Conservation (phyloP, 2,329 filamentous ascomycete species). For the Helotiales sp. region DNA sequence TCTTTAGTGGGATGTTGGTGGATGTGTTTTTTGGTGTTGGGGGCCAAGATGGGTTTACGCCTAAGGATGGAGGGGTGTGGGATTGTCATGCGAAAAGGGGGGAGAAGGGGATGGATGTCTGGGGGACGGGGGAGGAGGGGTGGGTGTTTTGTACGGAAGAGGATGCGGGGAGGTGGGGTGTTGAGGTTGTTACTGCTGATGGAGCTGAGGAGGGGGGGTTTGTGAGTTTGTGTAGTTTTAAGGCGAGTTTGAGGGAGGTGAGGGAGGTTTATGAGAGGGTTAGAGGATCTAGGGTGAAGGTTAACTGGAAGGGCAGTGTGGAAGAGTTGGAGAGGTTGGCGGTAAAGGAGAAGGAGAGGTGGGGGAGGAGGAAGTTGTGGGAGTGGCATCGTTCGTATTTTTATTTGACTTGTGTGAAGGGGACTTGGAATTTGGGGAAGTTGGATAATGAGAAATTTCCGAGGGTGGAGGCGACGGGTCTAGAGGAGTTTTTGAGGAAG, state of each 20-base stretch:
- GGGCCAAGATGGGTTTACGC: neutral
- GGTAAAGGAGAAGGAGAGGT: neutral
- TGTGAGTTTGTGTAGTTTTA: neutral
- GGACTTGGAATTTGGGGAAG: neutral
- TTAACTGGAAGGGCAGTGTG: neutral
- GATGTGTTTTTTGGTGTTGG: neutral
- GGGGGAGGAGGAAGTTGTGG: neutral
- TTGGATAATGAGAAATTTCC: neutral
- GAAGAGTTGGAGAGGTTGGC: neutral
- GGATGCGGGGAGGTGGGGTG: neutral
- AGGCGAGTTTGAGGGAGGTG: neutral
- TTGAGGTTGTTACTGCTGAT: neutral
- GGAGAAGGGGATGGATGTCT: neutral
- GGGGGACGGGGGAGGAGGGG: neutral
- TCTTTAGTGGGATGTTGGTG: neutral
- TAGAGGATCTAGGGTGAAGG: neutral
- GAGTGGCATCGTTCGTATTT: neutral
- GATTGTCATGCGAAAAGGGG: neutral
- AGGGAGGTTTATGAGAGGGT: neutral
- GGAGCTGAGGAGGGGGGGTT: neutral
- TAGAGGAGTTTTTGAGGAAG: neutral
- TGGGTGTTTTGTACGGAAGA: neutral
- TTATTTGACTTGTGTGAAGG: neutral
- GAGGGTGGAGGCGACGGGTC: neutral
- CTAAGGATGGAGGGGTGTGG: neutral